These are phyloP conservation scores for Excoecaria agallocha DNA, from an alignment of 345 rosid genomes.

Conservation along the genomic window DNA sequence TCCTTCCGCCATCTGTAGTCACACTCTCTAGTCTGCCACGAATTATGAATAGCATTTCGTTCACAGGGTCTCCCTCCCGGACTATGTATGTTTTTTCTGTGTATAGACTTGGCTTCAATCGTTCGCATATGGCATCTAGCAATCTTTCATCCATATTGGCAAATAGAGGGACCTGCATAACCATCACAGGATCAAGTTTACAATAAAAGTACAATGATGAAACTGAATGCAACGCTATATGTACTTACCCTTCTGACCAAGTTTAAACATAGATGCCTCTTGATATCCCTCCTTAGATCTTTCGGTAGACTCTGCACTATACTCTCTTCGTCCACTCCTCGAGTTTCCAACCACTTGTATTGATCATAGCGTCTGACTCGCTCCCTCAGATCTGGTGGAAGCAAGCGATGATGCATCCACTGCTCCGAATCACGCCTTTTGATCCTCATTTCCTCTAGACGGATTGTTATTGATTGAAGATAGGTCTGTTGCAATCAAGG, in stretches of 20 bases:
- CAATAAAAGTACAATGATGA: no score
- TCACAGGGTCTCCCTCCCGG: slow-evolving; percentile 85
- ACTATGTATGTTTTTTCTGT: slow-evolving; percentile 69
- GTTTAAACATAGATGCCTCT: slow-evolving; percentile 82
- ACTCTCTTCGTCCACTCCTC: slow-evolving; percentile 74
- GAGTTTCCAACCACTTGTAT: slow-evolving; percentile 74
- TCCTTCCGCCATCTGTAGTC: slow-evolving; percentile 89
- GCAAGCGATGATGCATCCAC: slow-evolving; percentile 92
- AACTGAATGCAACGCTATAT: no score
- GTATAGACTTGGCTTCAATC: slow-evolving; percentile 76
- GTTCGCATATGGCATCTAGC: slow-evolving; percentile 81
- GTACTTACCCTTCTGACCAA: slow-evolving; percentile 77
- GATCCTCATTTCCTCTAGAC: slow-evolving; percentile 92
- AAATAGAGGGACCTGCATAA: slow-evolving; percentile 68
- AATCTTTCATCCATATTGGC: slow-evolving; percentile 86
- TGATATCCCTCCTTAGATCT: slow-evolving; percentile 84
- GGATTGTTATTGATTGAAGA: slow-evolving; percentile 71
- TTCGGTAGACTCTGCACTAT: slow-evolving; percentile 76
- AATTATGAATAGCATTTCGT: slow-evolving; percentile 84
- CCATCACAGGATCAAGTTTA: not conserved
- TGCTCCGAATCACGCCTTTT: slow-evolving; percentile 90
- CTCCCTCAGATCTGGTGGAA: slow-evolving; percentile 67
- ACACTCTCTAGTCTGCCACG: slow-evolving; percentile 81
- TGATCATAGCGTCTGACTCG: slow-evolving; percentile 66
- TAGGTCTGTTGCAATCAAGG: slow-evolving; percentile 58